Conservation (phyloP, 202 grass and related monocot genomes). For the Carex arenaria region DNA sequence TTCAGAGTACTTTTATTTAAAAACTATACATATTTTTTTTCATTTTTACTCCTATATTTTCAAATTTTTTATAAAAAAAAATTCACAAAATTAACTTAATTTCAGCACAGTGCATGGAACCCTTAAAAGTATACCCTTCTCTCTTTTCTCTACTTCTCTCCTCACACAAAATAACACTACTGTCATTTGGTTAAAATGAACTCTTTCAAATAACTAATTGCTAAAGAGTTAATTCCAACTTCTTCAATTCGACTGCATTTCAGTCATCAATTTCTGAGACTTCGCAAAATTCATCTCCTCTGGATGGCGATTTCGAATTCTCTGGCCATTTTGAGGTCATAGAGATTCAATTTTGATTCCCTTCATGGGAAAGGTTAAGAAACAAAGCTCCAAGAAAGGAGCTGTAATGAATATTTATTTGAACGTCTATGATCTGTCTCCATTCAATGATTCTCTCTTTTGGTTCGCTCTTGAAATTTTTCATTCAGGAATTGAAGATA, state of each 20-base stretch:
- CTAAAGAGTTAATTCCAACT: background rate
- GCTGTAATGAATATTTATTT: constrained; percentile 38
- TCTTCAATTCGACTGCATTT: background rate
- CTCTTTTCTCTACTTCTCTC: too few species aligned
- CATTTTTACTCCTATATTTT: too few species aligned
- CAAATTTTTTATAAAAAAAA: too few species aligned
- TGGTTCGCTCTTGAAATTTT: constrained; percentile 77
- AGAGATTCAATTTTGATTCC: background rate
- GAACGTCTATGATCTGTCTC: constrained; percentile 76
- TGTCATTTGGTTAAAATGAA: too few species aligned
- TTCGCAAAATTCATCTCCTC: background rate
- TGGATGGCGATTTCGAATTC: constrained; percentile 10
- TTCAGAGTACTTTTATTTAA: too few species aligned
- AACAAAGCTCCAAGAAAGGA: constrained; percentile 13
- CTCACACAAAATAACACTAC: too few species aligned
- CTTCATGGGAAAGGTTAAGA: constrained; percentile 3
- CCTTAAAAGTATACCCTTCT: too few species aligned
- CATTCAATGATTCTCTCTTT: constrained; percentile 65
- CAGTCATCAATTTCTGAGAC: background rate
- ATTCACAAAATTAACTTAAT: too few species aligned
- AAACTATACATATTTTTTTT: too few species aligned
- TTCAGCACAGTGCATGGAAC: too few species aligned
- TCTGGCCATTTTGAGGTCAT: constrained; percentile 4
- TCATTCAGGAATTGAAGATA: constrained; percentile 87
- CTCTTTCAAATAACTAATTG: too few species aligned